A percentile compares a stretch with the other conserved stretches of the same genome.
phyloP scores from a whole-genome alignment of 2,329 filamentous ascomycete species.

The Fusarium metavorans region DNA sequence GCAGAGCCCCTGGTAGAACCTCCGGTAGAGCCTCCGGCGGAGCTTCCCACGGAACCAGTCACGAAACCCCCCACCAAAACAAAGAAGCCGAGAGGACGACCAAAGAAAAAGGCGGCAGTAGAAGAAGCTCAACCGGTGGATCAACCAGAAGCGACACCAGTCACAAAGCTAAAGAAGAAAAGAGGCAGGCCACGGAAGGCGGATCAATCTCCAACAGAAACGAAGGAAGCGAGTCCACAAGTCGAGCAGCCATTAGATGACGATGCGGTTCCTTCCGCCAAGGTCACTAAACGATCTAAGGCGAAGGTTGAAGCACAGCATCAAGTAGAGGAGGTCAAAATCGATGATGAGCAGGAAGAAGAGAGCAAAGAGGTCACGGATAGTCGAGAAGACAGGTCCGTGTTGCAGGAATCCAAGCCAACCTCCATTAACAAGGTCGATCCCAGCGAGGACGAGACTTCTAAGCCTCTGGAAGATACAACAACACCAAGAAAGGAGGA shows the following conservation, averaged over 20 bases:
- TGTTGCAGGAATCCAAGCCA: constrained; percentile 23
- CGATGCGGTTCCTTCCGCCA: constrained; percentile 8
- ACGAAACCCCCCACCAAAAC: constrained; percentile 16
- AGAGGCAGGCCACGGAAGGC: constrained; percentile 58
- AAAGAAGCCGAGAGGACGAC: constrained; percentile 50
- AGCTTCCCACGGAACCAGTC: not conserved
- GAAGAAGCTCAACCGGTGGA: constrained; percentile 23
- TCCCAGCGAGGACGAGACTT: constrained; percentile 6
- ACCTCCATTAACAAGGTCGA: not conserved
- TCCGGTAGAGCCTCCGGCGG: not conserved
- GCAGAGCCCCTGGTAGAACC: not conserved
- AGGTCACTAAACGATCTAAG: constrained; percentile 8
- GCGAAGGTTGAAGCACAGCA: constrained; percentile 1
- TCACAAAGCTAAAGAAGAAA: constrained; percentile 48
- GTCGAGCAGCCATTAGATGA: not conserved
- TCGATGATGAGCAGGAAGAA: constrained; percentile 6
- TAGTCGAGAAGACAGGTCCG: not conserved
- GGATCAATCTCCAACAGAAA: constrained; percentile 29
- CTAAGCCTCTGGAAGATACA: not conserved
- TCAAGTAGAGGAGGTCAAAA: constrained; percentile 1
- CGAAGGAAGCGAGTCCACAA: constrained; percentile 14
- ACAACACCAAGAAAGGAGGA: constrained; percentile 8
- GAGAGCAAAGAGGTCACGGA: not conserved
- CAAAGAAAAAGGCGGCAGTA: constrained; percentile 43
- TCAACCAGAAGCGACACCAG: constrained; percentile 16